phyloP scores from a whole-genome alignment of 202 grass and related monocot genomes.

The Bolboschoenoplectus hybrid region DNA sequence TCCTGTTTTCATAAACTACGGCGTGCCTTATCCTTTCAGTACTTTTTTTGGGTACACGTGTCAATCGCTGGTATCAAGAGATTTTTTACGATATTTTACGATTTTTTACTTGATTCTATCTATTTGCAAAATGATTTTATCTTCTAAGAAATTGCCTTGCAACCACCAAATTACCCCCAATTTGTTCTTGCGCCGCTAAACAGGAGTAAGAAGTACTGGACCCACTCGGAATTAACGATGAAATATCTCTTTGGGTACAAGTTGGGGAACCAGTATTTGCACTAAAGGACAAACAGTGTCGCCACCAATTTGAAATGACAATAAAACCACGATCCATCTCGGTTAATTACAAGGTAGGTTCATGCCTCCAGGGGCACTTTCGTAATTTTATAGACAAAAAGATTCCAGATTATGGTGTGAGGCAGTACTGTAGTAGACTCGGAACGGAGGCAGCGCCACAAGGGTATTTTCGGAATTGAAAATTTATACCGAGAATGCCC shows the following conservation, averaged over 20 bases:
- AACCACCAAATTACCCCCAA: background rate
- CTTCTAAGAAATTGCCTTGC: background rate
- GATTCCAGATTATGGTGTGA: background rate
- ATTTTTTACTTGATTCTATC: constrained; percentile 9
- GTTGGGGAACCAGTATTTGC: background rate
- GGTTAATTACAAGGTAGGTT: background rate
- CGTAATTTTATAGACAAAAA: background rate
- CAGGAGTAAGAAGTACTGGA: background rate
- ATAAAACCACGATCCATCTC: background rate
- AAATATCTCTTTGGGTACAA: background rate
- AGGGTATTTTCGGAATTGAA: background rate
- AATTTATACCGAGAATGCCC: background rate
- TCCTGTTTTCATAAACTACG: background rate
- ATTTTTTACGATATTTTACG: background rate
- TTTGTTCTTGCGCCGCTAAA: background rate
- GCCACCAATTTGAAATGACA: background rate
- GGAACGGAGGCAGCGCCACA: background rate
- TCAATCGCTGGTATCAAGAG: background rate
- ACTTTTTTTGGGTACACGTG: background rate
- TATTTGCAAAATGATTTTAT: background rate
- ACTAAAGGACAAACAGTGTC: background rate
- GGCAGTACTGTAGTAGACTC: background rate
- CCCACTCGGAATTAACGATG: background rate
- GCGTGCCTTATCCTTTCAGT: constrained; percentile 18
- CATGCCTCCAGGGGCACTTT: background rate